Base-by-base conservation (phyloP, 164 flowering plant species). In the Liquidambar formosana region DNA sequence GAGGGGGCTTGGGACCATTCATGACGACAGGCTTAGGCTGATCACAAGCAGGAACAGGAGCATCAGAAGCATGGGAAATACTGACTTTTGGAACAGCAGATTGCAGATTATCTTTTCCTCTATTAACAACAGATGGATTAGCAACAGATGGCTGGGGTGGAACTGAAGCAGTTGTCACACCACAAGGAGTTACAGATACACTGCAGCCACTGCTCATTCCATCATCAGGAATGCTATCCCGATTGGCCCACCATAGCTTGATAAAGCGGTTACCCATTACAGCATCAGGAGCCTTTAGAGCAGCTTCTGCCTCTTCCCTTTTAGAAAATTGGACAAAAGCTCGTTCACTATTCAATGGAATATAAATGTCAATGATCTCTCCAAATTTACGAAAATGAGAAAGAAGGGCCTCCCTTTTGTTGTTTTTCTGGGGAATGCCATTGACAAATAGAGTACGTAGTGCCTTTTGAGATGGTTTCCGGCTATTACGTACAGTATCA, bases 261-360 rank as follows among this genome's bases (percentile, higher is more conserved):
- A 95, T 91, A 78, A 95, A 95, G 26, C 99, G 96, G 69, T 93
- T 95, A 47, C 98, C 99, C 97, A 93, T 91, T 25, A 95, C 99
- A 69, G 99, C 99, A 85, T 95, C 99, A 68, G 99, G 99, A 67
- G 98, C 85, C 79, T 71, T 88, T 23, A 95, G 72, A 70, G 99
- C 99, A 77, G 89, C 90, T 68, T 93, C 99, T 58, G 99, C 99
- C 72, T 91, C 98, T 79, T 93, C 98, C 78, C 92, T 82, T 75
- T 81, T 91, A 22, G 98, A 91, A 68, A 95, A 95, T 75, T 95
- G 99, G 64, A 95, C 88, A 87, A 89, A 95, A 63, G 98, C 99
- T 65, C 80, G 81, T 69, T 86, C 90, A 77, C 89, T 81, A 65
- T 90, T 87, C 21, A 47, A 43, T 44, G 98, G 97, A 66, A 91